Conservation (phyloP, 2,329 filamentous ascomycete species). For the Lasiodiplodia sp. region DNA sequence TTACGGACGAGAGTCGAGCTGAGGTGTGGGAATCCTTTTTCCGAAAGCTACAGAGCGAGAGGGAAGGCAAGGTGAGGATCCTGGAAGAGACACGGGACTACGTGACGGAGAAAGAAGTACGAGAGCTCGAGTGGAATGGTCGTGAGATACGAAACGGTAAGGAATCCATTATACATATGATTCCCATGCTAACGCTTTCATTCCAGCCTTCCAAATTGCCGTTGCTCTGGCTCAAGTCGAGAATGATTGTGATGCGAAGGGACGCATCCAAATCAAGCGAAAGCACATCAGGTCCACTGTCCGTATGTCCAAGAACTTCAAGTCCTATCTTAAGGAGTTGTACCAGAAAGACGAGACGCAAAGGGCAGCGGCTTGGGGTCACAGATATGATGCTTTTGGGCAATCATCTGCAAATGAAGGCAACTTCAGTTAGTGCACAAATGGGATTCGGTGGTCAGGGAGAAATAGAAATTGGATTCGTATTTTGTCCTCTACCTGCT, state of each 20-base stretch:
- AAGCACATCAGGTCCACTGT: slow-evolving; percentile 34
- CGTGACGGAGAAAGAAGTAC: slow-evolving; percentile 30
- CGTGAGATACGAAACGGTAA: slow-evolving; percentile 42
- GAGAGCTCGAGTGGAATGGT: slow-evolving; percentile 39
- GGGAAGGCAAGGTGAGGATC: slow-evolving; percentile 25
- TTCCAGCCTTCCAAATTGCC: slow-evolving; percentile 36
- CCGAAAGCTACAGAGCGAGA: slow-evolving; percentile 34
- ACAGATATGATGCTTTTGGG: background rate
- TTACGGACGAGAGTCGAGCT: slow-evolving; percentile 32
- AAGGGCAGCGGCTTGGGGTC: background rate
- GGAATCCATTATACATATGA: background rate
- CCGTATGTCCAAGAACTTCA: slow-evolving; percentile 33
- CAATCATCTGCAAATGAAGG: background rate
- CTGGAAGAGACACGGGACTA: background rate
- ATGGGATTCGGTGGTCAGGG: no score
- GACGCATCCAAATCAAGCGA: slow-evolving; percentile 28
- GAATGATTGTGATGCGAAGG: slow-evolving; percentile 30
- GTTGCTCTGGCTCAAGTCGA: slow-evolving; percentile 34
- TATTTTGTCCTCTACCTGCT: no score
- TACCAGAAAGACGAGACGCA: slow-evolving; percentile 31
- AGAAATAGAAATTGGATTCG: no score
- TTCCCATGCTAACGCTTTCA: background rate
- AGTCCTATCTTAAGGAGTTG: slow-evolving; percentile 34
- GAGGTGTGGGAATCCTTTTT: slow-evolving; percentile 41
- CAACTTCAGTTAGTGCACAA: background rate